Evolutionary conservation across 1,284 basidiomycete species (phyloP).

Genomic region (Inonotus obliquus): DNA sequence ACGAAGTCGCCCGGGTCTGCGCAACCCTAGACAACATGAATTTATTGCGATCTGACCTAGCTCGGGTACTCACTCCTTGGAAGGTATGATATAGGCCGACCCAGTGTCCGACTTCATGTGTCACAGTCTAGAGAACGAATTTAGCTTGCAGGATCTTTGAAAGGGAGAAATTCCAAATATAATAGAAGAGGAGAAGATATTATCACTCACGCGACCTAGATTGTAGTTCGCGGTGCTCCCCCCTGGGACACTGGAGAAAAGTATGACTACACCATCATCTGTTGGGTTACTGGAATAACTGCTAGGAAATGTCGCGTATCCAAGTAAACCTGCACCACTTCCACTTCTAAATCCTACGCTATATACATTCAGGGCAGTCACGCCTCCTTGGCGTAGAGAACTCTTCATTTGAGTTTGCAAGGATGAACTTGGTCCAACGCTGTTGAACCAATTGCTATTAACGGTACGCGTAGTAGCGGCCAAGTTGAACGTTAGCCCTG

Average conservation of each 20-base stretch:
- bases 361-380: slow-evolving; percentile 34
- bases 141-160: too few relatives aligned
- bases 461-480: slow-evolving; percentile 32
- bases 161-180: too few relatives aligned
- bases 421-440: slow-evolving; percentile 23
- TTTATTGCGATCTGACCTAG: background rate
- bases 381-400: slow-evolving; percentile 28
- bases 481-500: slow-evolving; percentile 39
- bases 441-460: slow-evolving; percentile 36
- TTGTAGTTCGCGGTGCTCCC: slow-evolving; percentile 40
- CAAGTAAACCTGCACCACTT: slow-evolving; percentile 29
- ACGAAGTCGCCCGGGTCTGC: slow-evolving; percentile 37
- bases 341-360: slow-evolving; percentile 31
- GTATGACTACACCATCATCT: slow-evolving; percentile 38
- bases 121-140: slow-evolving; percentile 30
- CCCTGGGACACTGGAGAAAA: slow-evolving; percentile 36
- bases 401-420: slow-evolving; percentile 30
- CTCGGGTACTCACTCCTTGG: slow-evolving; percentile 23
- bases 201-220: slow-evolving; percentile 34
- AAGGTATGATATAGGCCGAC: slow-evolving; percentile 39
- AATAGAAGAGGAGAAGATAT: too few relatives aligned
- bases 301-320: slow-evolving; percentile 39
- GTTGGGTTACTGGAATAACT: slow-evolving; percentile 29
- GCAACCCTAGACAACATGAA: slow-evolving; percentile 32
- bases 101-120: slow-evolving; percentile 40